These are phyloP conservation scores for Zasmidium cellare DNA, from an alignment of 2,329 filamentous ascomycete genomes.

Conservation along the genomic window DNA sequence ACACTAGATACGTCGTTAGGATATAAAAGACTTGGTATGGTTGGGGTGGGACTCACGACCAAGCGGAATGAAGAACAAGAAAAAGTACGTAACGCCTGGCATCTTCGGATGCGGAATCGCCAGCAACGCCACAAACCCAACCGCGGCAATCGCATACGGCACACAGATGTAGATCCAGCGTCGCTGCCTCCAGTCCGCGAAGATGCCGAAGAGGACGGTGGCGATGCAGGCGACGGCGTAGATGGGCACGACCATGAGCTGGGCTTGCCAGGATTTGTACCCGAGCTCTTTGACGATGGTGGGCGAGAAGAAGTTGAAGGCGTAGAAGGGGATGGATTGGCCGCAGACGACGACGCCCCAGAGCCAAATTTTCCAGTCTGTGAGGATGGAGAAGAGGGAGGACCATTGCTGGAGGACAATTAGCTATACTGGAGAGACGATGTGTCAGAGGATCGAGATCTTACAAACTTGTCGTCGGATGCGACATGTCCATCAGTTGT, in stretches of 20 bases:
- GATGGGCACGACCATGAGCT: slow-evolving; percentile 47
- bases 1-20: slow-evolving; percentile 11
- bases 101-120: slow-evolving; percentile 32
- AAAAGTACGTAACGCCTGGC: slow-evolving; percentile 49
- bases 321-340: slow-evolving; percentile 67
- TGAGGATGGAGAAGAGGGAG: slow-evolving; percentile 41
- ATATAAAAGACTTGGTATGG: slow-evolving; percentile 23
- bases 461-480: slow-evolving; percentile 38
- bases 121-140: slow-evolving; percentile 43
- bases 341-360: slow-evolving; percentile 35
- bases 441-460: slow-evolving; percentile 30
- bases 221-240: slow-evolving; percentile 37
- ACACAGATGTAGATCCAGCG: slow-evolving; percentile 20
- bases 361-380: slow-evolving; percentile 49
- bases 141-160: slow-evolving; percentile 21
- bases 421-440: neutral
- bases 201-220: slow-evolving; percentile 19
- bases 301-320: slow-evolving; percentile 61
- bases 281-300: slow-evolving; percentile 52
- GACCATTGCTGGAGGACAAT: neutral
- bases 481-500: slow-evolving; percentile 14
- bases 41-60: slow-evolving; percentile 56
- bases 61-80: slow-evolving; percentile 55
- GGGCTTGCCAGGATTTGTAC: slow-evolving; percentile 43
- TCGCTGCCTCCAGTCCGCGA: slow-evolving; percentile 18